Percentiles rank a stretch among this genome's conserved stretches.
Evolutionary conservation across 768 basidiomycete genomes (phyloP).

Genomic region (Suillus hirtellus): DNA sequence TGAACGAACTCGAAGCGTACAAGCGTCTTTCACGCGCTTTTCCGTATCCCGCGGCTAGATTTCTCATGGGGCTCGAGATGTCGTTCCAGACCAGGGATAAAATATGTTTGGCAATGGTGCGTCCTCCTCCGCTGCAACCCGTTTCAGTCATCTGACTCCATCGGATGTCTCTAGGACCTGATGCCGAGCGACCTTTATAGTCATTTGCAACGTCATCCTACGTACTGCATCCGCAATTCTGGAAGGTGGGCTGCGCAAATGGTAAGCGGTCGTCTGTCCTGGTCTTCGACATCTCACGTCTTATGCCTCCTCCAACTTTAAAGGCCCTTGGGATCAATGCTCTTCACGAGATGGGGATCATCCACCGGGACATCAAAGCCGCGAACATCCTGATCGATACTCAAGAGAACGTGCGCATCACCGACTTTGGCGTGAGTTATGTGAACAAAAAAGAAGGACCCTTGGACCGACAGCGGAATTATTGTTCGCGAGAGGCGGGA

Average conservation of each 20-base stretch:
- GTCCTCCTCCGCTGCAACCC: constrained; percentile 2
- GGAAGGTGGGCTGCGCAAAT: constrained; percentile 40
- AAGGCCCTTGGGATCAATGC: constrained; percentile 40
- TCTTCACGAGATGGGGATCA: constrained; percentile 60
- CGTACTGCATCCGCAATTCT: not conserved
- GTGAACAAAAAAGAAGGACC: not conserved
- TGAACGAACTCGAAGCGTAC: constrained; percentile 37
- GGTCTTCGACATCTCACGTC: not conserved
- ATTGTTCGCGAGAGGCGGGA: not conserved
- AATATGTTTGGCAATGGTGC: constrained; percentile 42
- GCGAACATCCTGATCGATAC: not conserved
- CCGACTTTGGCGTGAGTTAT: not conserved
- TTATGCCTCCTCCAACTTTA: not conserved
- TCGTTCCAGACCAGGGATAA: constrained; percentile 32
- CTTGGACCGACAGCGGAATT: not conserved
- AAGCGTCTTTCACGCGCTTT: constrained; percentile 32
- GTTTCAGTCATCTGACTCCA: not conserved
- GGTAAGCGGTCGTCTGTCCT: constrained; percentile 23
- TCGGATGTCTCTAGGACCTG: constrained; percentile 32
- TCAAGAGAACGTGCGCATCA: not conserved
- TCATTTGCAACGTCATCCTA: constrained; percentile 26
- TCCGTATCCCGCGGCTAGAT: constrained; percentile 28
- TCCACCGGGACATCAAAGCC: constrained; percentile 65
- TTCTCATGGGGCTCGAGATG: constrained; percentile 41
- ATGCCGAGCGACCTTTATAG: constrained; percentile 39